Evolutionary conservation across 2,329 filamentous ascomycete genomes (phyloP).

Genomic region (Botrytis aclada): DNA sequence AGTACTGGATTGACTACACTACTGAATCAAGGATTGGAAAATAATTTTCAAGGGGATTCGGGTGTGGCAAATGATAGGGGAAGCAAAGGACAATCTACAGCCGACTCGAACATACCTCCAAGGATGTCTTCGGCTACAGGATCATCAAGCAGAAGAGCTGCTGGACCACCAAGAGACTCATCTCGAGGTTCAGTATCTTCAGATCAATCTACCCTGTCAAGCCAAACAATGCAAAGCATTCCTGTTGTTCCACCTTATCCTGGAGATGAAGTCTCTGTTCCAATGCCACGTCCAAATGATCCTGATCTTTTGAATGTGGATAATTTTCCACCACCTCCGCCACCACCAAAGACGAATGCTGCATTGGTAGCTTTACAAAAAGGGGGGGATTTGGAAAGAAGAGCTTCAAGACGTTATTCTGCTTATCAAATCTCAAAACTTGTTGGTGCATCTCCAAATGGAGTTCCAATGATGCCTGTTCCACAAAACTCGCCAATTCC

Average conservation of each 20-base stretch:
- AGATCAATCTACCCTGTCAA: constrained; percentile 68
- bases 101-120: constrained; percentile 45
- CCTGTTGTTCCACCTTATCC: constrained; percentile 73
- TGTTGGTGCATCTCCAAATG: constrained; percentile 74
- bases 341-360: constrained; percentile 82
- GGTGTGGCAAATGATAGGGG: constrained; percentile 26
- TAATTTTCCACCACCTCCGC: constrained; percentile 70
- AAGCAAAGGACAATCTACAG: constrained; percentile 23
- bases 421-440: constrained; percentile 97
- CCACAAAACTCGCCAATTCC: constrained; percentile 79
- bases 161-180: constrained; percentile 46
- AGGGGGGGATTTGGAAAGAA: constrained; percentile 85
- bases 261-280: constrained; percentile 53
- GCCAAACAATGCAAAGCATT: constrained; percentile 70
- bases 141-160: constrained; percentile 26
- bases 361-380: constrained; percentile 87
- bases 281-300: constrained; percentile 42
- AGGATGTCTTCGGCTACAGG: constrained; percentile 39
- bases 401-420: constrained; percentile 90
- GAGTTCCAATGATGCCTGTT: constrained; percentile 82
- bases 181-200: constrained; percentile 51
- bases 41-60: constrained; percentile 30
- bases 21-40: constrained; percentile 52
- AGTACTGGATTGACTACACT: constrained; percentile 56
- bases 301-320: constrained; percentile 49